phyloP scores from a whole-genome alignment of 2,329 filamentous ascomycete species.

The Xylaria sp. region DNA sequence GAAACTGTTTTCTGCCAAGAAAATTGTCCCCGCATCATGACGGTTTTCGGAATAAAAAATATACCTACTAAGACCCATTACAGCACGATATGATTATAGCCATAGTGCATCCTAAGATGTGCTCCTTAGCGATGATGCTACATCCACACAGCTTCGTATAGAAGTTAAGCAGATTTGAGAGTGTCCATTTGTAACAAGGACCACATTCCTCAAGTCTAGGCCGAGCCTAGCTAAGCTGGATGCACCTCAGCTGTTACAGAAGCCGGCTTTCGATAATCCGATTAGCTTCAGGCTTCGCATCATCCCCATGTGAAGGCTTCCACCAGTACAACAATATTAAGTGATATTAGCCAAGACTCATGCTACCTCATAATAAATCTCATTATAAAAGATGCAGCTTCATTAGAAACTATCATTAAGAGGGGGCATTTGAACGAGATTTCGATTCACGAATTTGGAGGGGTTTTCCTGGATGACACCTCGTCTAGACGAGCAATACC shows the following conservation, averaged over 20 bases:
- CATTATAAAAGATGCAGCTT: neutral
- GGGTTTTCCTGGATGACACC: neutral
- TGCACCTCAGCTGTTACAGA: neutral
- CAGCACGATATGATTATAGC: neutral
- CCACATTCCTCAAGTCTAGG: neutral
- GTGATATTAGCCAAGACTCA: neutral
- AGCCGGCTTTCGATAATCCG: neutral
- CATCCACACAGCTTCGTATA: neutral
- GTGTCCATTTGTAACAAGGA: neutral
- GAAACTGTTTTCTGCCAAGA: slow-evolving; percentile 69
- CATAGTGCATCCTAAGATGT: neutral
- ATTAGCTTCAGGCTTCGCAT: neutral
- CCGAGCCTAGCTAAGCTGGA: neutral
- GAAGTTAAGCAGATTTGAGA: neutral
- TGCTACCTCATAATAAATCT: neutral
- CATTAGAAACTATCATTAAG: neutral
- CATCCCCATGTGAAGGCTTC: neutral
- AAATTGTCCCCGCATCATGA: slow-evolving; percentile 50
- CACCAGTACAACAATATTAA: neutral
- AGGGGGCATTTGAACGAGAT: neutral
- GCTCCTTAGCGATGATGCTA: neutral
- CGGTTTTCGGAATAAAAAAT: neutral
- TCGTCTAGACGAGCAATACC: slow-evolving; percentile 6
- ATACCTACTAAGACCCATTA: neutral
- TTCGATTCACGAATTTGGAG: neutral